A percentile compares a stretch with the other conserved stretches of the same genome.
Conservation (phyloP, 2,329 filamentous ascomycete genomes). For the Alternaria novae-zelandiae region DNA sequence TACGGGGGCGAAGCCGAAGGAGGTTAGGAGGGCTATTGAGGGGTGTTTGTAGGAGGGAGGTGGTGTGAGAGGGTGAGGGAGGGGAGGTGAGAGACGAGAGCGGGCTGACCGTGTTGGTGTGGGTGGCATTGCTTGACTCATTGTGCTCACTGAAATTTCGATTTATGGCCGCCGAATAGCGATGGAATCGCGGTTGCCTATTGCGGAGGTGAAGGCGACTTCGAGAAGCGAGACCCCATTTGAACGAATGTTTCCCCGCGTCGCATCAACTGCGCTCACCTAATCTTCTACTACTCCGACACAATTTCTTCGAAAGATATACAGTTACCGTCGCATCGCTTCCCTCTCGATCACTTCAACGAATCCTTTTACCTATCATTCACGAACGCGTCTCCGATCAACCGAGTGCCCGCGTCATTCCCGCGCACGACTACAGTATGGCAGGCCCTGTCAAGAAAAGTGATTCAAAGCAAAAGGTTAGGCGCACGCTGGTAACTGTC, state of each 20-base stretch:
- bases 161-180: background rate
- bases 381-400: background rate
- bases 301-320: background rate
- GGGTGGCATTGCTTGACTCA: background rate
- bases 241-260: background rate
- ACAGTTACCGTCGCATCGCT: background rate
- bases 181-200: background rate
- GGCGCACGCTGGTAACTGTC: no score
- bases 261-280: no score
- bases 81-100: background rate
- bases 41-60: conserved; percentile 23
- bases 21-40: conserved; percentile 33
- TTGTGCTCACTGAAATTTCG: background rate
- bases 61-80: no score
- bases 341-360: background rate
- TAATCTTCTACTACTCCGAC: background rate
- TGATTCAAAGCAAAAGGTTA: no score
- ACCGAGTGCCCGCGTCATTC: background rate
- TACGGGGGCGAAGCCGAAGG: conserved; percentile 27
- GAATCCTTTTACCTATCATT: no score
- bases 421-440: background rate
- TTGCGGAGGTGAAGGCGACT: background rate
- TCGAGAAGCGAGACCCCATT: background rate
- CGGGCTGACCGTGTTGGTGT: background rate
- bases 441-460: no score